Conservation (phyloP, 192 early-diverging fungal genomes). For the Lobosporangium transversale region DNA sequence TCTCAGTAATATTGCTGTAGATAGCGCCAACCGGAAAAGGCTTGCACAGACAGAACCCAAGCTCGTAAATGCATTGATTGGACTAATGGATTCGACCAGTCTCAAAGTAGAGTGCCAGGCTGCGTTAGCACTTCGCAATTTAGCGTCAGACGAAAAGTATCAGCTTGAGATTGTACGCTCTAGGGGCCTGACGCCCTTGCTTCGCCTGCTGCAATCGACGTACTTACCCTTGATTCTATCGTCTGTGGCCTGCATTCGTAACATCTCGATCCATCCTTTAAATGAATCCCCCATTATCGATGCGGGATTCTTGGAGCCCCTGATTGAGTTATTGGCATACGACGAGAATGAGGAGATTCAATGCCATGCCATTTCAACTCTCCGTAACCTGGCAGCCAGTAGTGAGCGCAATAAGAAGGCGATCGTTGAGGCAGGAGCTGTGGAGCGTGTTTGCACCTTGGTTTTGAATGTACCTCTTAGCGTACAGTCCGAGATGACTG, state of each 20-base stretch:
- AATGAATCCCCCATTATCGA: constrained; percentile 89
- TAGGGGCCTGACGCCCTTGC: constrained; percentile 78
- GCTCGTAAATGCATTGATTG: constrained; percentile 80
- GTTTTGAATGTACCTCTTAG: constrained; percentile 63
- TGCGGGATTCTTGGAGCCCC: constrained; percentile 75
- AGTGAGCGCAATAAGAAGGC: constrained; percentile 79
- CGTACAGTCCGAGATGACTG: constrained; percentile 85
- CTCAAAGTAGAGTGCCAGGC: constrained; percentile 91
- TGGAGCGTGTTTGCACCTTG: constrained; percentile 74
- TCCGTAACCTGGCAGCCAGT: constrained; percentile 85
- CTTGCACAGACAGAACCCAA: constrained; percentile 76
- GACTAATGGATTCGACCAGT: constrained; percentile 79
- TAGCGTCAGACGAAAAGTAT: constrained; percentile 89
- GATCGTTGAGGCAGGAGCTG: constrained; percentile 80
- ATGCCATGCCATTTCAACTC: constrained; percentile 86
- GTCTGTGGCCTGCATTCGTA: constrained; percentile 88
- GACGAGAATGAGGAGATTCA: constrained; percentile 85
- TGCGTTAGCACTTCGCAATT: constrained; percentile 85
- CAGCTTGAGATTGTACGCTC: constrained; percentile 83
- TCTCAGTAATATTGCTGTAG: constrained; percentile 90
- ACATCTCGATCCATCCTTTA: constrained; percentile 87
- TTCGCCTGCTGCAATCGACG: constrained; percentile 77
- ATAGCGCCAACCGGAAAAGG: constrained; percentile 71
- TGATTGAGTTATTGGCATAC: constrained; percentile 70
- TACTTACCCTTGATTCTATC: constrained; percentile 82